phyloP scores from a whole-genome alignment of 345 rosid species.

The Lumnitzera racemosa region DNA sequence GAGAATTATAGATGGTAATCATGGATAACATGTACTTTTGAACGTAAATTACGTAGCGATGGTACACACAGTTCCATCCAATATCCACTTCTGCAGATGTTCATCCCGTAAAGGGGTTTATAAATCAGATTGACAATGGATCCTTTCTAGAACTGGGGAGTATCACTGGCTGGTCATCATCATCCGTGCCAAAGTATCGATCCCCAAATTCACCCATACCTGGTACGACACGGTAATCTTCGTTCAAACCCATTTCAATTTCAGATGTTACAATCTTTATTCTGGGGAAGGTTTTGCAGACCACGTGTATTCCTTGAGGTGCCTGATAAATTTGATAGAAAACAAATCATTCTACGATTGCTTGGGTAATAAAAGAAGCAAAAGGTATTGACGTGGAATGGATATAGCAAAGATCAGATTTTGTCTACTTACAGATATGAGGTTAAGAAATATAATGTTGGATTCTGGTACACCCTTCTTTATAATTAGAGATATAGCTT shows the following conservation, averaged over 20 bases:
- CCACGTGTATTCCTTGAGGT: constrained; percentile 97
- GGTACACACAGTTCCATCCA: too few species aligned
- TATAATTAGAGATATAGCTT: constrained; percentile 77
- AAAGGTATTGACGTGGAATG: too few species aligned
- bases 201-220: constrained; percentile 99
- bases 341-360: too few species aligned
- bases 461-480: constrained; percentile 89
- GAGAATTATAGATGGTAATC: too few species aligned
- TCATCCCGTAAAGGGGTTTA: too few species aligned
- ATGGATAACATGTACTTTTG: too few species aligned
- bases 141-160: background rate
- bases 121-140: too few species aligned
- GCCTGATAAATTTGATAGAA: constrained; percentile 37
- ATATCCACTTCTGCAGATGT: too few species aligned
- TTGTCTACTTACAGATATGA: constrained; percentile 63
- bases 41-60: too few species aligned
- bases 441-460: constrained; percentile 92
- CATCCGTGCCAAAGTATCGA: constrained; percentile 94
- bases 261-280: constrained; percentile 94
- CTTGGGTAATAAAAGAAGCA: too few species aligned
- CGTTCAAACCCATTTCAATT: constrained; percentile 78
- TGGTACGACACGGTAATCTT: constrained; percentile 89
- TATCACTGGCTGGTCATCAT: constrained; percentile 41
- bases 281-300: constrained; percentile 85
- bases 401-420: too few species aligned